phyloP scores from a whole-genome alignment of 805 yeast species.

The Lachancea sp. region DNA sequence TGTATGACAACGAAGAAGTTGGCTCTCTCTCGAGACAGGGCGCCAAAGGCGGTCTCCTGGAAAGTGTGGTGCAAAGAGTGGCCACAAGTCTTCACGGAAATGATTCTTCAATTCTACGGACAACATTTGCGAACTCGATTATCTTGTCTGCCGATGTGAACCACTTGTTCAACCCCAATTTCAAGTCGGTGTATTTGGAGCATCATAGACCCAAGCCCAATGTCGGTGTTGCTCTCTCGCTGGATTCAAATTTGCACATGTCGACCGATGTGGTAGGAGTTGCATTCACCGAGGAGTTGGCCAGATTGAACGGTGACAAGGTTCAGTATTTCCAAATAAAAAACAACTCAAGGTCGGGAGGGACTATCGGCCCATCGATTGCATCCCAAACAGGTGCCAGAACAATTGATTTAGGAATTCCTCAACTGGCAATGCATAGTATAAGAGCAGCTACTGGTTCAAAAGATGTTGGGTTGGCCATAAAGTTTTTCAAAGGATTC shows the following conservation, averaged over 20 bases:
- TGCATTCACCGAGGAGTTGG: slow-evolving; percentile 66
- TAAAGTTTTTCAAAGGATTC: slow-evolving; percentile 65
- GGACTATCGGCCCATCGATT: slow-evolving; percentile 76
- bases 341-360: slow-evolving; percentile 80
- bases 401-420: slow-evolving; percentile 75
- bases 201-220: slow-evolving; percentile 77
- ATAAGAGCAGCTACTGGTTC: slow-evolving; percentile 77
- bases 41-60: slow-evolving; percentile 70
- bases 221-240: slow-evolving; percentile 61
- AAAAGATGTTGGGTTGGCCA: slow-evolving; percentile 68
- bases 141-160: slow-evolving; percentile 79
- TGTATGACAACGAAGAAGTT: slow-evolving; percentile 77
- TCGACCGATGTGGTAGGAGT: slow-evolving; percentile 73
- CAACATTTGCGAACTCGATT: slow-evolving; percentile 66
- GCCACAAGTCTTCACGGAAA: slow-evolving; percentile 28
- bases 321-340: slow-evolving; percentile 82
- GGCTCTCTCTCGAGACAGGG: slow-evolving; percentile 80
- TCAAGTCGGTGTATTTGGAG: slow-evolving; percentile 59
- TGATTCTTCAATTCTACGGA: slow-evolving; percentile 28
- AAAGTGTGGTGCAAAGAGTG: slow-evolving; percentile 55
- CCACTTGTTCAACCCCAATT: slow-evolving; percentile 79
- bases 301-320: slow-evolving; percentile 53
- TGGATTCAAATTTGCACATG: slow-evolving; percentile 78
- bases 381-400: slow-evolving; percentile 63
- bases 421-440: slow-evolving; percentile 82